Evolutionary conservation across 2,329 filamentous ascomycete species (phyloP), one percentile per base, ranked within the genome.

Genomic region (Aspergillus unguis): DNA sequence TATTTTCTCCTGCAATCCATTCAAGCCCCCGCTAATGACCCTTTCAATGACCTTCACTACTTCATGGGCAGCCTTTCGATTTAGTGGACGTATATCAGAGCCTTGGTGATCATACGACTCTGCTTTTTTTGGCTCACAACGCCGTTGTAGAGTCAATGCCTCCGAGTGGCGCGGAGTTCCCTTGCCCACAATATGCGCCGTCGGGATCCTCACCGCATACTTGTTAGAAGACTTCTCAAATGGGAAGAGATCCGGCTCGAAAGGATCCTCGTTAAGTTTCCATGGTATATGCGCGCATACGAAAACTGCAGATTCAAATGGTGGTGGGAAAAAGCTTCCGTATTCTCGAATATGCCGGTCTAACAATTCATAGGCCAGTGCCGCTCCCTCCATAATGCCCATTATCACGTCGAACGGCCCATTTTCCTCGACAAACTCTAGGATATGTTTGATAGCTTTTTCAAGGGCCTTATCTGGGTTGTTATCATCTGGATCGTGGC

Each of bases 171-270:
- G 45, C 8, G 62, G 51, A 63, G 74, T 72, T 57, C 66, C 61
- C 43, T 59, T 64, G 0, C 72, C 72, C 17, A 71, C 69, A 6
- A 75, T 65, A 64, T 74, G 67, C 9, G 70, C 65, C 11, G 72
- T 73, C 3, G 70, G 70, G 27, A 74, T 72, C n/a, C 36, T 50
- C 32, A 69, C 59, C 8, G 56, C 53, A 36, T 59, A 63, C n/a
- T 47, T 55, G 17, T 17, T 17, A 17, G 17, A 17, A 17, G 17
- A 17, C 17, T 17, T 1, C 17, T 17, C 17, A 17, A 17, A 17
- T 17, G 17, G 17, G 17, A 17, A 17, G 17, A 17, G 17, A 17
- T 17, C 17, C 17, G 17, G 17, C 17, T 36, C 33, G 4, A 66
- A 35, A 25, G 52, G 36, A 49, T 54, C 40, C 10, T 66, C 67